Percentiles rank a stretch among this genome's conserved stretches.
phyloP scores from a whole-genome alignment of 805 yeast species.

The Priceomyces haplophilus region DNA sequence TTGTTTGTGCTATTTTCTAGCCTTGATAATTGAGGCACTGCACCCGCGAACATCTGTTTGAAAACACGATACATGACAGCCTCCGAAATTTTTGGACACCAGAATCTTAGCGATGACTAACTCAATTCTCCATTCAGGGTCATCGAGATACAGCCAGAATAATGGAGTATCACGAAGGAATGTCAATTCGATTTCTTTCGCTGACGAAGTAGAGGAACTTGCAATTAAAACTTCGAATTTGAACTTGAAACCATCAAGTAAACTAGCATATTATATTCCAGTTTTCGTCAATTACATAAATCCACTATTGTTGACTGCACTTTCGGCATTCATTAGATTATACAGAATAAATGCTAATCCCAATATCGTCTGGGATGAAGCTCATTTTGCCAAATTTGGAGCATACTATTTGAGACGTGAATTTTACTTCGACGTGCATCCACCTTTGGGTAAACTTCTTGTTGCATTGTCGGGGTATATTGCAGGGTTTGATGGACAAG shows the following conservation, averaged over 20 bases:
- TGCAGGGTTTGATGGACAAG: constrained; percentile 84
- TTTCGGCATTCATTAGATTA: constrained; percentile 55
- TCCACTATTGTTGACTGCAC: constrained; percentile 34
- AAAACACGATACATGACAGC: not conserved
- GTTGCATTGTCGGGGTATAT: constrained; percentile 84
- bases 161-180: not conserved
- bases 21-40: not conserved
- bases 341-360: constrained; percentile 69
- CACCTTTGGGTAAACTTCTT: constrained; percentile 93
- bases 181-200: not conserved
- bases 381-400: constrained; percentile 96
- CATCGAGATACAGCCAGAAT: constrained; percentile 2
- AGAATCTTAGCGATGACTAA: not conserved
- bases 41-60: not conserved
- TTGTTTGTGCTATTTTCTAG: too few relatives aligned
- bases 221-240: constrained; percentile 20
- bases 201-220: constrained; percentile 19
- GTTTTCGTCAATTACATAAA: constrained; percentile 16
- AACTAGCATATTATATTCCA: not conserved
- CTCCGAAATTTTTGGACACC: not conserved
- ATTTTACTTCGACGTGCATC: constrained; percentile 95
- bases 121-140: constrained; percentile 3
- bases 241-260: constrained; percentile 9
- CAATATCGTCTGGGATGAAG: constrained; percentile 95
- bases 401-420: constrained; percentile 84